Base-by-base conservation (phyloP, 2,329 filamentous ascomycete genomes). In the Zasmidium cellare region DNA sequence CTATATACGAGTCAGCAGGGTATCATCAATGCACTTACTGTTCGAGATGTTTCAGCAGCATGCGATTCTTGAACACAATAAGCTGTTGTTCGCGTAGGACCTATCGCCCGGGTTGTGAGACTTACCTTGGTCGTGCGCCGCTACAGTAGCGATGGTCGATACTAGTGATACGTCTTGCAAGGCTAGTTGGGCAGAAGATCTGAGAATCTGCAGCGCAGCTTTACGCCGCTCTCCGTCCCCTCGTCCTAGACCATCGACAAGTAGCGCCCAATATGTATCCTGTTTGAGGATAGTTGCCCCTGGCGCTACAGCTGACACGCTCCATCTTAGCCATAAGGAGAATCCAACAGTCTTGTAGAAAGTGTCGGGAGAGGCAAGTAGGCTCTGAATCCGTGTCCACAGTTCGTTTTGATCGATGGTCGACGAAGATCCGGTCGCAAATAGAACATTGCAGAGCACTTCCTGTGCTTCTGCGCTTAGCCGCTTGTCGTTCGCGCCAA, bases 181-280 rank as follows among this genome's bases (percentile, higher is more conserved):
- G 3, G 74, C 66, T 11, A 72, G 60, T 2, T 66, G 60, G 14
- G 80, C 59, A 1, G 78, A 79, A 14, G 71, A 71, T 24, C 71
- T 71, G 47, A 80, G 66, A 16, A 80, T 79, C 1, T 73, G 74
- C 3, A 81, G 73, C 60, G 76, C 77, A 53, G 74, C 75, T 56
- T 80, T 80, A 12, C 77, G 74, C 55, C 77, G 73, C 62, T 81
- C 79, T 3, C 71, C 71, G 56, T 76, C 76, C 7, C 78, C 78
- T 19, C 66, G 60, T n/a, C 74, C 63, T 11, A 80, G 65, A 1
- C 76, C 77, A 3, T 59, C 51, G 16, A 72, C 71, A 1, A 80
- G 55, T 18, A 67, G 64, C 2, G 62, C 53, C 78, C 78, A 80
- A 55, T 80, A 80, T 1, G 67, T 20, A n/a, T 55, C 44, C 28